A percentile compares a stretch with the other conserved stretches of the same genome.
Conservation (phyloP, 345 rosid species). For the Syzygium aqueum region DNA sequence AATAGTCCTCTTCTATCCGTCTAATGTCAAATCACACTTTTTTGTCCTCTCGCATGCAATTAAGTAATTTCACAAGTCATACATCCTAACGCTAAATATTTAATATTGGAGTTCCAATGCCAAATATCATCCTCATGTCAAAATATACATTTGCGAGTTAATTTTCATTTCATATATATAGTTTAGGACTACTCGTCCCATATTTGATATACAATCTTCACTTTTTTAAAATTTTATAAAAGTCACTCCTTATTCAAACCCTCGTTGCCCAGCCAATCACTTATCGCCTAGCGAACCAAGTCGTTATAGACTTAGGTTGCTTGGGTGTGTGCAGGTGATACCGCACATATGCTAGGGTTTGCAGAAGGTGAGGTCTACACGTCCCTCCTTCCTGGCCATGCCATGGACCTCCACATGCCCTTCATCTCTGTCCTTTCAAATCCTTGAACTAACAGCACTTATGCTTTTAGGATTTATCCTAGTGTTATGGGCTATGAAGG, state of each 20-base stretch:
- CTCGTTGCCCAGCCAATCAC: not conserved
- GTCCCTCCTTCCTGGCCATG: not conserved
- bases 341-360: not conserved
- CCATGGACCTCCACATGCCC: not conserved
- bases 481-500: not conserved
- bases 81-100: not conserved
- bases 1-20: too few species aligned
- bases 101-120: rapidly evolving
- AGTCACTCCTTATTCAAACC: not conserved
- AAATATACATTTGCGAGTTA: not conserved
- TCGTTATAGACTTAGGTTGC: not conserved
- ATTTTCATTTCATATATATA: not conserved
- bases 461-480: not conserved
- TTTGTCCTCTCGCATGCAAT: not conserved
- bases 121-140: not conserved
- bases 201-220: not conserved
- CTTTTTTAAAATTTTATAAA: not conserved
- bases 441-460: not conserved
- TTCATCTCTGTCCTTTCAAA: not conserved
- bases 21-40: not conserved
- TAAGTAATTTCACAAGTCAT: not conserved
- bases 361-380: not conserved
- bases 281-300: not conserved
- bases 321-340: not conserved
- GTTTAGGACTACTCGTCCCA: not conserved